Percentiles rank a stretch among this genome's conserved stretches.
These are phyloP conservation scores for Cephaloascus albidus DNA, from an alignment of 805 yeast genomes.

Conservation along the genomic window DNA sequence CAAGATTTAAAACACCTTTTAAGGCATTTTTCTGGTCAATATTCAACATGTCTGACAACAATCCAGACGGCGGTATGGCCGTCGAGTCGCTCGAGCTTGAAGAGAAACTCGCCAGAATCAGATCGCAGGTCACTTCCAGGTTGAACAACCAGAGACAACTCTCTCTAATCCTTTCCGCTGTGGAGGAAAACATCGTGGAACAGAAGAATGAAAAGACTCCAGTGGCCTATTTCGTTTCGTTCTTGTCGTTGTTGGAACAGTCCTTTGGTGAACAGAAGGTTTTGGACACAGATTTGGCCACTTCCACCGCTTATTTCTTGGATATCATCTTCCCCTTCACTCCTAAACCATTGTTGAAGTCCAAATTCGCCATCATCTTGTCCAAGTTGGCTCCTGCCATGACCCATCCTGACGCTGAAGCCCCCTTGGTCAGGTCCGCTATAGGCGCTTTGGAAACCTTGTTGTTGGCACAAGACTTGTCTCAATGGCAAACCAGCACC, in stretches of 20 bases:
- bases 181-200: slow-evolving; percentile 78
- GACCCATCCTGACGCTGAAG: slow-evolving; percentile 58
- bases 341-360: slow-evolving; percentile 57
- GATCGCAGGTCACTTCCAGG: slow-evolving; percentile 69
- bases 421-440: slow-evolving; percentile 75
- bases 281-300: slow-evolving; percentile 56
- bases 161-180: slow-evolving; percentile 77
- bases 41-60: slow-evolving; percentile 17
- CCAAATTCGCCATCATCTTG: slow-evolving; percentile 71
- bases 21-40: no score
- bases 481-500: slow-evolving; percentile 60
- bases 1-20: no score
- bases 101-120: slow-evolving; percentile 54
- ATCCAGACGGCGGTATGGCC: slow-evolving; percentile 28
- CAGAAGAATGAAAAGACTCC: slow-evolving; percentile 55
- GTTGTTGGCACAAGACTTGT: slow-evolving; percentile 69
- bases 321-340: slow-evolving; percentile 72
- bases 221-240: slow-evolving; percentile 78
- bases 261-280: slow-evolving; percentile 40
- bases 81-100: slow-evolving; percentile 42
- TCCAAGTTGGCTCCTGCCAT: slow-evolving; percentile 76
- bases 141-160: slow-evolving; percentile 79
- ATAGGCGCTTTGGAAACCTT: slow-evolving; percentile 80
- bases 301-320: slow-evolving; percentile 70
- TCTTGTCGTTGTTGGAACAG: slow-evolving; percentile 74